Evolutionary conservation across 2,329 filamentous ascomycete species (phyloP), one percentile per base, ranked within the genome.

Genomic region (Ceratocystis albifundus): DNA sequence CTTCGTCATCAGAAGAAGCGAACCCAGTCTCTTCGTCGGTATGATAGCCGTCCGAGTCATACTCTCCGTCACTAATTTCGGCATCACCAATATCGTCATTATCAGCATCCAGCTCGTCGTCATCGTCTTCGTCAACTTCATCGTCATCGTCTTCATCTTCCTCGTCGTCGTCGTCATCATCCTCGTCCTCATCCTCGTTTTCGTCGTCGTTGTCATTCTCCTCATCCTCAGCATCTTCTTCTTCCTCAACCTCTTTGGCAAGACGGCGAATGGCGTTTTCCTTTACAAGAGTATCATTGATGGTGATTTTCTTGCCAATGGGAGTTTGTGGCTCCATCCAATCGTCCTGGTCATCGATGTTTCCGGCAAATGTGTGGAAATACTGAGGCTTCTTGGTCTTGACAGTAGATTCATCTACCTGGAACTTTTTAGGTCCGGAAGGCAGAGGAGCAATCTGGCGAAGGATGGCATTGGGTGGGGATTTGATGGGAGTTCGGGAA

Each of bases 281-380:
- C 76, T 96, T 95, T 74, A 85, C 82, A 70, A 99, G 80, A 3
- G 92, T 96, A 73, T 97, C 94, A 70, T 88, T 86, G 70, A 99
- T 87, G 3, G 92, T 97, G 48, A 99, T 80, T 72, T 89, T 90
- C 62, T 81, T 81, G 66, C 81, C 81, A 70, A 85, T 79, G 41
- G 83, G 82, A 6, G 82, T 80, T 44, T 83, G 79, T 71, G 89
- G 87, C 66, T 88, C 85, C 36, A 95, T 89, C 94, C 94, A 99
- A 71, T 96, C 92, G 67, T 96, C 92, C 69, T 94, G 88, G 67
- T 90, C 85, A 50, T 88, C 81, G 67, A 86, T 82, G 62, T 89
- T 91, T 73, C 88, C 91, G 55, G 90, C 93, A 74, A 97, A 97
- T 72, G 96, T 93, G 74, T 96, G 90, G 73, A 96, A 97, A 62